Base-by-base conservation (phyloP, 331 rosid genomes). In the Pyrus hybrid region DNA sequence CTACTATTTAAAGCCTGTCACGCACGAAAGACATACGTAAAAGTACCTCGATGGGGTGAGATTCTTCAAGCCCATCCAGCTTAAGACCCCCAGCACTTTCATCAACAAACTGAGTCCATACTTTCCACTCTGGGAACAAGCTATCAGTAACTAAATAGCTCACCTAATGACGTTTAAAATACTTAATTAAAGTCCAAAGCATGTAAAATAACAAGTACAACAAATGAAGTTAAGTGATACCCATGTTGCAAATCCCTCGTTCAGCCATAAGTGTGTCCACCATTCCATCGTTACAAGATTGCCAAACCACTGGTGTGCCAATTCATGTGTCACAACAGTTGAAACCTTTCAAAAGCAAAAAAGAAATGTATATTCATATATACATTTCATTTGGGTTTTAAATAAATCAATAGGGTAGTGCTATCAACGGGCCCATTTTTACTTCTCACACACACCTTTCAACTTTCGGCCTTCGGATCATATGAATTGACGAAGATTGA, bases 191-290 rank as follows among this genome's bases (percentile, higher is more conserved):
- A 30, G 45, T 32, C 20, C 16, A 6, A 37, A 60, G 75, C 60
- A 76, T 35, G 71, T 9, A 28, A 45, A 21, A 6, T 33, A 17
- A 56, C 13, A 35, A 58, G 47, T 53, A 4, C 7, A 45, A 37
- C 43, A 49, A 54, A 70, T 67, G 62, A 49, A 29, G n/a, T n/a
- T n/a, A n/a, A 49, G 71, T 22, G 60, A 75, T 35, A 86, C 88
- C 90, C 90, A 86, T 61, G 88, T 86, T 17, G 88, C 85, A 49
- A 86, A 86, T 29, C 90, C 90, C 77, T 86, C 90, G 23, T 86
- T 86, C 76, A 86, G 74, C 90, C 90, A 86, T 47, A 86, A 81
- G 75, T 86, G 80, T 9, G 87, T 86, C 90, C 90, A 86, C 90
- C 90, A 86, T 73, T 84, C 88, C 90, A 84, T 86, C 1, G 90